phyloP scores from a whole-genome alignment of 73 alveolate genomes.

The Paramecium primaurelia region DNA sequence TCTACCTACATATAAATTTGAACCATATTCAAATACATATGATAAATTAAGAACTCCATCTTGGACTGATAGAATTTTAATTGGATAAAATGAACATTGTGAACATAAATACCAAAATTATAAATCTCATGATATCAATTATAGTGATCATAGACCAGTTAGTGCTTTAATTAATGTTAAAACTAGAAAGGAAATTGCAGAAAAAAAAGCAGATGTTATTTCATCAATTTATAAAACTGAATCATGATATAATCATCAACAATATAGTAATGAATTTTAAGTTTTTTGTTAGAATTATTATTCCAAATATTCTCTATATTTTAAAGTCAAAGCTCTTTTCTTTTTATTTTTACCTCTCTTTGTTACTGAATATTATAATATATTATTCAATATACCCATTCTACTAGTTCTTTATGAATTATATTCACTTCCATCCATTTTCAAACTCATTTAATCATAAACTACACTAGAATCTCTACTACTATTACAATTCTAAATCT shows the following conservation, averaged over 20 bases:
- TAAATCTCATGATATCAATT: conserved; percentile 1
- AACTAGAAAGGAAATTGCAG: background rate
- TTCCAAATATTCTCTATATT: background rate
- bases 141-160: conserved; percentile 41
- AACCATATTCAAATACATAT: background rate
- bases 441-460: background rate
- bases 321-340: conserved; percentile 3
- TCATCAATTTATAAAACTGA: background rate
- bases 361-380: background rate
- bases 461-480: background rate
- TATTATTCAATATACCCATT: background rate
- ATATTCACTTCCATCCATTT: background rate
- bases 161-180: background rate
- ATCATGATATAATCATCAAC: background rate
- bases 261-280: background rate
- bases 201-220: background rate
- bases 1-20: conserved; percentile 42
- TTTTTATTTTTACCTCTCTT: background rate
- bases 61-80: conserved; percentile 24
- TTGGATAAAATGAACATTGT: background rate
- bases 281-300: background rate
- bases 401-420: background rate
- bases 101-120: background rate
- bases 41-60: conserved; percentile 35
- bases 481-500: background rate